These are phyloP conservation scores for Malassezia equina DNA, from an alignment of 1,284 basidiomycete genomes.

Conservation along the genomic window DNA sequence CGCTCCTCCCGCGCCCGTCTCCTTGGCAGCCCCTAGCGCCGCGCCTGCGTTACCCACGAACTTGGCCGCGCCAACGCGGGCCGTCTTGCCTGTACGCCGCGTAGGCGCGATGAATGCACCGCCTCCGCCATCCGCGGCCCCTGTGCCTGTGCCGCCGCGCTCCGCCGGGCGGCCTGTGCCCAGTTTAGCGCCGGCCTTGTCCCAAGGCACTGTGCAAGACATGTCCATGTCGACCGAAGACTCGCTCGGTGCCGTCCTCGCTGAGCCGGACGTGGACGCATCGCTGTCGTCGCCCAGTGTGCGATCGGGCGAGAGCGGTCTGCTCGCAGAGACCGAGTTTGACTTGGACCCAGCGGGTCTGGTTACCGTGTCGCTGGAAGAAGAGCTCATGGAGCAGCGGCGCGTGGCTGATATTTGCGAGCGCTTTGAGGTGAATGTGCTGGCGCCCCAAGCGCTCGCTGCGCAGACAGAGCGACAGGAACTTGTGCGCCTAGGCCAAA, in stretches of 20 bases:
- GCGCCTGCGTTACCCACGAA: not conserved
- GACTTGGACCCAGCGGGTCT: constrained; percentile 42
- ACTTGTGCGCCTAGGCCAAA: constrained; percentile 29
- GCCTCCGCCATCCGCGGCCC: not conserved
- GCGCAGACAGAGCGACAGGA: constrained; percentile 31
- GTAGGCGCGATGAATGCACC: not conserved
- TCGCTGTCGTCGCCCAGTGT: constrained; percentile 1
- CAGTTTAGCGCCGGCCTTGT: not conserved
- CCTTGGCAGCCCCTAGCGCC: not conserved
- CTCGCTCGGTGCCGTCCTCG: not conserved
- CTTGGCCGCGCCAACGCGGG: not conserved
- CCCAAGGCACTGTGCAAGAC: not conserved
- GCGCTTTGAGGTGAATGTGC: constrained; percentile 31
- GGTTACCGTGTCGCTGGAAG: constrained; percentile 37
- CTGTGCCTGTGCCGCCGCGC: not conserved
- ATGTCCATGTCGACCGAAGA: constrained; percentile 11
- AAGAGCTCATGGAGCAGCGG: constrained; percentile 35
- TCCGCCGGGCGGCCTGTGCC: not conserved
- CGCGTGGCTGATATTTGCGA: constrained; percentile 35
- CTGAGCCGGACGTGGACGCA: not conserved
- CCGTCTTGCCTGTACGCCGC: not conserved
- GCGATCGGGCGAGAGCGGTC: constrained; percentile 11
- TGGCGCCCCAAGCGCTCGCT: constrained; percentile 26
- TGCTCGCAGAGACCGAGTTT: constrained; percentile 21
- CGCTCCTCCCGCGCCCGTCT: not conserved